phyloP scores from a whole-genome alignment of 2,329 filamentous ascomycete species.

The Taxawa tesnikishii region DNA sequence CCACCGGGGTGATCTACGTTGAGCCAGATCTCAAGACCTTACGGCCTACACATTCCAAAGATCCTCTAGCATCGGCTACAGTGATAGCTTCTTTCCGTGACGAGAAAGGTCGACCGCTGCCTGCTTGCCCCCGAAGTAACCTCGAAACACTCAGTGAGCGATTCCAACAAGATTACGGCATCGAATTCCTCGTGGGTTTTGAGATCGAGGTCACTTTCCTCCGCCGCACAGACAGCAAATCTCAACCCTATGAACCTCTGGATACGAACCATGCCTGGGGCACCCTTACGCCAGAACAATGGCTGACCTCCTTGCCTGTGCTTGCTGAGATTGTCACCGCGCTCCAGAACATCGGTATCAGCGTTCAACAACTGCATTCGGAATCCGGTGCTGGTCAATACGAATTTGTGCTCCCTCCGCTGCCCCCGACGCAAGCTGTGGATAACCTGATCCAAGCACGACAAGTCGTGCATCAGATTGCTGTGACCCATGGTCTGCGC shows the following conservation, averaged over 20 bases:
- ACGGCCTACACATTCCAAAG: conserved; percentile 35
- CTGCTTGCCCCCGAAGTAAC: conserved; percentile 47
- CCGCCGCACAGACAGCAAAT: conserved; percentile 23
- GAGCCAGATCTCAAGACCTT: conserved; percentile 55
- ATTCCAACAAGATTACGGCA: conserved; percentile 37
- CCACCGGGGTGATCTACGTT: conserved; percentile 55
- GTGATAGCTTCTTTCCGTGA: conserved; percentile 56
- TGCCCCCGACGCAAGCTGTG: conserved; percentile 52
- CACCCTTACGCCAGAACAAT: conserved; percentile 49
- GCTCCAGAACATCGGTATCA: conserved; percentile 50
- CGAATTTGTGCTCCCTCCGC: conserved; percentile 58
- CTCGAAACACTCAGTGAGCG: conserved; percentile 36
- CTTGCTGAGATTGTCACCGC: conserved; percentile 53
- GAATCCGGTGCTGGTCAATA: conserved; percentile 66
- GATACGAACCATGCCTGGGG: conserved; percentile 60
- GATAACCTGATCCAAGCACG: conserved; percentile 60
- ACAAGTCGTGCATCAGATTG: conserved; percentile 54
- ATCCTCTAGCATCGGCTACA: conserved; percentile 43
- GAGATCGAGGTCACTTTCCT: conserved; percentile 73
- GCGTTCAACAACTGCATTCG: conserved; percentile 61
- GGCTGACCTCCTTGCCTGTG: conserved; percentile 43
- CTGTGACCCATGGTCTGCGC: conserved; percentile 48
- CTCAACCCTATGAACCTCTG: conserved; percentile 27
- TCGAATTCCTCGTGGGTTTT: conserved; percentile 59
- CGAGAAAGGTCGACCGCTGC: conserved; percentile 36